A percentile compares a stretch with the other conserved stretches of the same genome.
Evolutionary conservation across 495 filamentous ascomycete genomes (phyloP).

Genomic region (Ascodesmis nigricans): DNA sequence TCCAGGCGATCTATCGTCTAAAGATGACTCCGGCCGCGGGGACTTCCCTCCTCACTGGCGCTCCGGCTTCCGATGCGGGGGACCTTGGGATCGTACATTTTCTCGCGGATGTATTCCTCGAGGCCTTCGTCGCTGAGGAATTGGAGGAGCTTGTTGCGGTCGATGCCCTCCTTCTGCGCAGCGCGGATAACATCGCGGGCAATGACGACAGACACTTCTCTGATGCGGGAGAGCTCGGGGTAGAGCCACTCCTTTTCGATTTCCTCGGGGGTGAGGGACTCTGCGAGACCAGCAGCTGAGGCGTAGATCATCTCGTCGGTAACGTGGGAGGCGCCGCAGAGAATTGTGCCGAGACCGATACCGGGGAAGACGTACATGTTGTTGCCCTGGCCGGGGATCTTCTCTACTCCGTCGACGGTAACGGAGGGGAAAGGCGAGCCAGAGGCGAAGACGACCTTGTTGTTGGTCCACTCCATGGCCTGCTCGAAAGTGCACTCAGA

Average conservation of each 20-base stretch:
- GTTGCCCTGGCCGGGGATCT: slow-evolving; percentile 75
- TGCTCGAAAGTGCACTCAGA: slow-evolving; percentile 94
- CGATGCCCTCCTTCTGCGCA: slow-evolving; percentile 49
- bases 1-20: background rate
- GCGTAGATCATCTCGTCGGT: slow-evolving; percentile 94
- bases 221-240: slow-evolving; percentile 77
- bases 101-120: slow-evolving; percentile 42
- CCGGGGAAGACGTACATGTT: slow-evolving; percentile 83
- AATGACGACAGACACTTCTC: slow-evolving; percentile 71
- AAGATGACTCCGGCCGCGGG: background rate
- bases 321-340: slow-evolving; percentile 67
- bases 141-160: slow-evolving; percentile 42
- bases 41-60: background rate
- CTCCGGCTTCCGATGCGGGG: background rate
- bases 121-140: slow-evolving; percentile 38
- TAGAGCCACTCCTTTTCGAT: slow-evolving; percentile 67
- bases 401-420: slow-evolving; percentile 39
- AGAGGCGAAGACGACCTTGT: slow-evolving; percentile 77
- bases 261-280: slow-evolving; percentile 59
- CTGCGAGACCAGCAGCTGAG: slow-evolving; percentile 59
- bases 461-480: slow-evolving; percentile 70
- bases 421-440: slow-evolving; percentile 78
- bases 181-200: slow-evolving; percentile 83
- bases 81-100: slow-evolving; percentile 47
- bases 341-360: slow-evolving; percentile 83